Conservation (phyloP, 2,329 filamentous ascomycete genomes). For the Penicillium griseofulvum region DNA sequence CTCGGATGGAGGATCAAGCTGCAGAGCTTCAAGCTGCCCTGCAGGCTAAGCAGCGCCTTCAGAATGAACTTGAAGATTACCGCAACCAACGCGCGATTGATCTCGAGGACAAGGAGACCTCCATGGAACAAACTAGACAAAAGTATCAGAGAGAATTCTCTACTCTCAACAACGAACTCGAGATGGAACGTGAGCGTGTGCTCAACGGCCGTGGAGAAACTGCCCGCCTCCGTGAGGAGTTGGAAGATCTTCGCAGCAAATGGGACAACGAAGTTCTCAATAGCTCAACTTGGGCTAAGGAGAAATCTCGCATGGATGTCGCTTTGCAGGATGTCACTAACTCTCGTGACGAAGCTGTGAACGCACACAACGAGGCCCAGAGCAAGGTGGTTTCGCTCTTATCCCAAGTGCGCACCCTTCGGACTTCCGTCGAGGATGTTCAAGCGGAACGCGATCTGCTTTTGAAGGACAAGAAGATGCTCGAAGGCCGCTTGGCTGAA, state of each 20-base stretch:
- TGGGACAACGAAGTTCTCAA: conserved; percentile 99
- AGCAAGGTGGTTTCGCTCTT: conserved; percentile 86
- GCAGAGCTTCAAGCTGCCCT: conserved; percentile 82
- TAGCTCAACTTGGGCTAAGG: conserved; percentile 96
- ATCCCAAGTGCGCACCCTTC: conserved; percentile 81
- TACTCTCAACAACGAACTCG: conserved; percentile 84
- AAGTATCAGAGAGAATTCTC: conserved; percentile 96
- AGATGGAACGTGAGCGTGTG: conserved; percentile 87
- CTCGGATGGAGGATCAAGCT: conserved; percentile 84
- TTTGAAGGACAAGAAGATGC: conserved; percentile 81
- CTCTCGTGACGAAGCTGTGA: conserved; percentile 89
- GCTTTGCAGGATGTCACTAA: conserved; percentile 84
- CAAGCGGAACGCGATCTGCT: conserved; percentile 80
- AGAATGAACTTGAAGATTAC: conserved; percentile 97
- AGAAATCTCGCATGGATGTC: conserved; percentile 87
- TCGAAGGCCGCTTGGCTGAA: conserved; percentile 80
- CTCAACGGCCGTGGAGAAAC: conserved; percentile 82
- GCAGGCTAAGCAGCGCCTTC: conserved; percentile 88
- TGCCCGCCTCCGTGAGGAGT: conserved; percentile 83
- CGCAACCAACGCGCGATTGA: conserved; percentile 92
- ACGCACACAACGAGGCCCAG: conserved; percentile 92
- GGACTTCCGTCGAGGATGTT: conserved; percentile 81
- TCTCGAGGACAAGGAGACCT: conserved; percentile 93
- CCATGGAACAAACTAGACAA: conserved; percentile 93
- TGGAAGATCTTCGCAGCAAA: conserved; percentile 90